Base-by-base conservation (phyloP, 805 yeast species). In the Hagleromyces aurorensis region DNA sequence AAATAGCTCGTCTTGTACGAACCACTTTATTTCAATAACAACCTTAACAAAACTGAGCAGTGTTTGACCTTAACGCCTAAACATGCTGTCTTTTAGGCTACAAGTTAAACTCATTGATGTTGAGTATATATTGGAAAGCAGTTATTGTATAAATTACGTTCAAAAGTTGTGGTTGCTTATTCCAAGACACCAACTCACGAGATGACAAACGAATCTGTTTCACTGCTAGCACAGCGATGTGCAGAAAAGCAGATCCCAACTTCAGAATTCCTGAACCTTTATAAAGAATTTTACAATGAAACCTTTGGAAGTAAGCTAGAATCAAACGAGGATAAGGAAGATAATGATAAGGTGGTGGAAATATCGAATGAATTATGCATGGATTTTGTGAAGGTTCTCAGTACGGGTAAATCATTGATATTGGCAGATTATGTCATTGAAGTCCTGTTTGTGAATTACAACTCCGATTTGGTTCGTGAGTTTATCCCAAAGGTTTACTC, bases 271-370 rank as follows among this genome's bases (percentile, higher is more conserved):
- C 34, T 50, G 4, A 51, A 46, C 21, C 38, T 55, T 15, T 55
- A 50, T 36, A 52, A 52, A 24, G 61, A 55, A 30, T 45, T 54
- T 25, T 51, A 47, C 27, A 55, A 50, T 36, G 58, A 52, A 30
- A 43, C 46, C 26, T 42, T 46, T 29, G 34, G 39, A 3, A 18
- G 36, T 4, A 34, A 29, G 7, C 19, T 37, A 4, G 50, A 41
- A 16, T 37, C 36, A 16, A 52, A 47, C 4, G 35, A 35, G 19
- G 30, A 23, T 5, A 32, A 33, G 6, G 33, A 25, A 13, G 46
- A 37, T 4, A 24, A 24, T 10, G 33, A 38, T 9, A 36, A 27
- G 14, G 15, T 25, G 4, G 19, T 17, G 7, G 43, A 38, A 13
- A 22, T 38, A 4, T 26, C 40, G 5, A 32, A 32, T 15, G 23